Conservation (phyloP, 768 basidiomycete genomes). For the Cystoderma amianthinum region DNA sequence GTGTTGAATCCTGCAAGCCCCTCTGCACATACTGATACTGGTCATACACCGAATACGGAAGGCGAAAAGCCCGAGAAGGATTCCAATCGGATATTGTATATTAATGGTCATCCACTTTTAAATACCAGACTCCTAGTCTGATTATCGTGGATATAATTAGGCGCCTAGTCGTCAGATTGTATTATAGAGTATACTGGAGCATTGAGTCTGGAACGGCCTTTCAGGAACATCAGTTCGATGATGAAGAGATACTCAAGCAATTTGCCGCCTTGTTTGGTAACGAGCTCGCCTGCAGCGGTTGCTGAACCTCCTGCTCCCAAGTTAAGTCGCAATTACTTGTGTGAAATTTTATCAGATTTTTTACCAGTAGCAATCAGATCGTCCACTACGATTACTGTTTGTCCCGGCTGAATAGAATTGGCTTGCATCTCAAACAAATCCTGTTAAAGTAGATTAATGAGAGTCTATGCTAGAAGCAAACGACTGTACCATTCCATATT, state of each 20-base stretch:
- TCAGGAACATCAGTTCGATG: constrained; percentile 73
- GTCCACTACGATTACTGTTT: constrained; percentile 84
- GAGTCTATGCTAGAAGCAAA: not conserved
- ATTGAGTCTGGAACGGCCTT: constrained; percentile 70
- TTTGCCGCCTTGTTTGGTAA: constrained; percentile 75
- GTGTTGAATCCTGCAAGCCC: constrained; percentile 34
- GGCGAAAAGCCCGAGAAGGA: constrained; percentile 22
- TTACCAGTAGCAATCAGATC: constrained; percentile 94
- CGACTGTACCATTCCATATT: constrained; percentile 77
- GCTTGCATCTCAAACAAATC: constrained; percentile 96
- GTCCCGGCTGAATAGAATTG: constrained; percentile 74
- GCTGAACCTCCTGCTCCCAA: constrained; percentile 76
- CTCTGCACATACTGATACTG: constrained; percentile 16
- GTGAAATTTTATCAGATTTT: constrained; percentile 9
- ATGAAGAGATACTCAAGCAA: constrained; percentile 93
- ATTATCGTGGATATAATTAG: constrained; percentile 8
- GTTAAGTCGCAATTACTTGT: constrained; percentile 1
- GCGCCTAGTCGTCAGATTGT: constrained; percentile 54
- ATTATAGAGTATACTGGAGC: constrained; percentile 88
- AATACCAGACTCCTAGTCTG: constrained; percentile 70
- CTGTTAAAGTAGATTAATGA: constrained; percentile 26
- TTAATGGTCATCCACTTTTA: constrained; percentile 69
- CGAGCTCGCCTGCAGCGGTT: constrained; percentile 84
- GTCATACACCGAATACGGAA: constrained; percentile 12
- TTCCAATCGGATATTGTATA: constrained; percentile 51